Conservation (phyloP, 768 basidiomycete genomes). For the Leccinellum albellum region DNA sequence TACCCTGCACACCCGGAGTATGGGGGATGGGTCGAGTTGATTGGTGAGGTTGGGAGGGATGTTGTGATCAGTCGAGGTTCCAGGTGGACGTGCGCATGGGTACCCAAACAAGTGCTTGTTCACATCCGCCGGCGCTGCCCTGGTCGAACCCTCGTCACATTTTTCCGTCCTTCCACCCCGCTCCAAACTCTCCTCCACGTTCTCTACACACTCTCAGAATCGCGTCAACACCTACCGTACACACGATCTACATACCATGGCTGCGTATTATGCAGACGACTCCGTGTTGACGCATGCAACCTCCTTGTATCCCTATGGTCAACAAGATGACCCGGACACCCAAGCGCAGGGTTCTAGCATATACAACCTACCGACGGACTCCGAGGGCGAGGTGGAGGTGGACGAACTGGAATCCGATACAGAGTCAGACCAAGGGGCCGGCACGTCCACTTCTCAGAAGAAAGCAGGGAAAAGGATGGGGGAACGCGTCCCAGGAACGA, state of each 20-base stretch:
- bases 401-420: slow-evolving; percentile 35
- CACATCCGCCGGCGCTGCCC: slow-evolving; percentile 27
- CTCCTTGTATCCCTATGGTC: slow-evolving; percentile 30
- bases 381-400: slow-evolving; percentile 32
- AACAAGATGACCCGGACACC: slow-evolving; percentile 23
- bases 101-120: slow-evolving; percentile 15
- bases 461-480: slow-evolving; percentile 27
- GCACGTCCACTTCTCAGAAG: slow-evolving; percentile 26
- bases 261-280: slow-evolving; percentile 29
- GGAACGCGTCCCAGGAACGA: slow-evolving; percentile 59
- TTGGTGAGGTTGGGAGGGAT: neutral
- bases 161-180: slow-evolving; percentile 3
- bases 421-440: slow-evolving; percentile 26
- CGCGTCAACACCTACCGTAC: slow-evolving; percentile 5
- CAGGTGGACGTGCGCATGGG: slow-evolving; percentile 12
- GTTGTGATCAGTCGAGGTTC: slow-evolving; percentile 12
- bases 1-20: neutral
- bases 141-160: slow-evolving; percentile 13
- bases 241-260: slow-evolving; percentile 22
- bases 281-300: slow-evolving; percentile 30
- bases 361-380: slow-evolving; percentile 34
- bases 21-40: too few relatives aligned
- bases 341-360: slow-evolving; percentile 24
- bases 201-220: neutral
- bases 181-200: slow-evolving; percentile 1